Percentiles rank a stretch among this genome's conserved stretches.
phyloP scores from a whole-genome alignment of 2,329 filamentous ascomycete species.

The Sporothrix brunneoviolacea region DNA sequence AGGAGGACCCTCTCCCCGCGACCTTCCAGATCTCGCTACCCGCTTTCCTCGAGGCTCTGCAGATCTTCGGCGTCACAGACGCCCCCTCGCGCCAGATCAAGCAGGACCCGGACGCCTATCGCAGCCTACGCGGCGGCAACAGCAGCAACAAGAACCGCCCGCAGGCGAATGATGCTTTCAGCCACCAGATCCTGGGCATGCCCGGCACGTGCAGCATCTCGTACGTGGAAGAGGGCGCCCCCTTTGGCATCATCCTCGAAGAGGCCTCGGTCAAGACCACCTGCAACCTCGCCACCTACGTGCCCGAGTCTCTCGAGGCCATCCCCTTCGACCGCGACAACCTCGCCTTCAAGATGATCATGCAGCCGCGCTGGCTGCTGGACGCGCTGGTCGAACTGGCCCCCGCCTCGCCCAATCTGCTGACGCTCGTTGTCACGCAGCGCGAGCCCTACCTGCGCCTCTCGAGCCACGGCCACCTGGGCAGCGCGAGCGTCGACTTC shows the following conservation, averaged over 20 bases:
- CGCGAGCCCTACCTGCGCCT: slow-evolving; percentile 67
- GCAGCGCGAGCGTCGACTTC: slow-evolving; percentile 61
- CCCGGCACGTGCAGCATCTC: slow-evolving; percentile 78
- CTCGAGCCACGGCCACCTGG: slow-evolving; percentile 54
- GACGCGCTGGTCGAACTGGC: slow-evolving; percentile 66
- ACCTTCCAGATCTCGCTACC: slow-evolving; percentile 82
- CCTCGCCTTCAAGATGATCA: slow-evolving; percentile 87
- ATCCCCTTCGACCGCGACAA: slow-evolving; percentile 83
- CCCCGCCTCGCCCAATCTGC: slow-evolving; percentile 62
- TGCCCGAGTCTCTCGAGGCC: slow-evolving; percentile 64
- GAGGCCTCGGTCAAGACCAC: slow-evolving; percentile 83
- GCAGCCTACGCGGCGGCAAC: slow-evolving; percentile 40
- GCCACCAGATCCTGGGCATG: slow-evolving; percentile 73
- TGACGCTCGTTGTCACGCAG: slow-evolving; percentile 62
- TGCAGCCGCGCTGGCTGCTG: slow-evolving; percentile 68
- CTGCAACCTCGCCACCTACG: slow-evolving; percentile 84
- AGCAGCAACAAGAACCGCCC: neutral
- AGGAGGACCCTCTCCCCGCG: slow-evolving; percentile 36
- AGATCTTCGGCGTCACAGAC: slow-evolving; percentile 88
- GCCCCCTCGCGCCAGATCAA: slow-evolving; percentile 51
- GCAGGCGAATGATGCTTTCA: slow-evolving; percentile 61
- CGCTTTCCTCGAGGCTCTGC: slow-evolving; percentile 84
- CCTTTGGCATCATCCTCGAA: slow-evolving; percentile 77
- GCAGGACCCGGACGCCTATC: slow-evolving; percentile 53
- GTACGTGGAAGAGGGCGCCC: slow-evolving; percentile 67